A percentile compares a stretch with the other conserved stretches of the same genome.
phyloP scores from a whole-genome alignment of 805 yeast species.

The Candida berthetii region DNA sequence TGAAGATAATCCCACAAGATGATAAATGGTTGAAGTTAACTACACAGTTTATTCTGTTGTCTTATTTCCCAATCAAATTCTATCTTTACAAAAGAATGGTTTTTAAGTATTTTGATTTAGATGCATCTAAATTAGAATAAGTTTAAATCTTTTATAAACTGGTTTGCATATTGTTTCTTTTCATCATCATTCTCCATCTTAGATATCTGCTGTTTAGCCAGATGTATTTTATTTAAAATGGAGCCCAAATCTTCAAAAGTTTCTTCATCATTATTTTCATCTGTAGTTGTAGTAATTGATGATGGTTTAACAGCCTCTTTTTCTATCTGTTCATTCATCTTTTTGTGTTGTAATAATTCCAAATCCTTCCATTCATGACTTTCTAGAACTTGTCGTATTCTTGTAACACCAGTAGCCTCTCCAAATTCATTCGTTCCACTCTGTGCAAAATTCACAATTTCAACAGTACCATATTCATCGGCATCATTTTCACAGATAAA shows the following conservation, averaged over 20 bases:
- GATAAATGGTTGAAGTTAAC: not conserved
- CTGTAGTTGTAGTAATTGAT: too few species aligned
- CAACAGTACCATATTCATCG: constrained; percentile 20
- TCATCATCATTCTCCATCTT: not conserved
- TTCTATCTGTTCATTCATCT: not conserved
- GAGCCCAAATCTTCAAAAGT: constrained; percentile 1
- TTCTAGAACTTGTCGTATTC: constrained; percentile 41
- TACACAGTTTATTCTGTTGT: constrained; percentile 6
- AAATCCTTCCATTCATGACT: constrained; percentile 39
- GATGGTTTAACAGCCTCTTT: too few species aligned
- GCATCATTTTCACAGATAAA: constrained; percentile 1
- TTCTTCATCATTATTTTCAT: not conserved
- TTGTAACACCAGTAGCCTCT: constrained; percentile 35
- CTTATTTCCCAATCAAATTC: constrained; percentile 13
- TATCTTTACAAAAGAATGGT: constrained; percentile 9
- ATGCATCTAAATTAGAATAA: constrained; percentile 7
- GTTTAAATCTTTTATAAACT: constrained; percentile 5
- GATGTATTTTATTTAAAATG: not conserved
- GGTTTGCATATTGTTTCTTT: not conserved
- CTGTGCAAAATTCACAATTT: constrained; percentile 28
- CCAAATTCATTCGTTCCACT: constrained; percentile 33
- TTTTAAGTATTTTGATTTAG: constrained; percentile 6
- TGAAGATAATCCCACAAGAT: constrained; percentile 4
- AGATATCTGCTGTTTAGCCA: constrained; percentile 1
- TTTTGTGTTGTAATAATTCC: not conserved